phyloP scores from a whole-genome alignment of 208 protist species.

The Porcisia deanei region DNA sequence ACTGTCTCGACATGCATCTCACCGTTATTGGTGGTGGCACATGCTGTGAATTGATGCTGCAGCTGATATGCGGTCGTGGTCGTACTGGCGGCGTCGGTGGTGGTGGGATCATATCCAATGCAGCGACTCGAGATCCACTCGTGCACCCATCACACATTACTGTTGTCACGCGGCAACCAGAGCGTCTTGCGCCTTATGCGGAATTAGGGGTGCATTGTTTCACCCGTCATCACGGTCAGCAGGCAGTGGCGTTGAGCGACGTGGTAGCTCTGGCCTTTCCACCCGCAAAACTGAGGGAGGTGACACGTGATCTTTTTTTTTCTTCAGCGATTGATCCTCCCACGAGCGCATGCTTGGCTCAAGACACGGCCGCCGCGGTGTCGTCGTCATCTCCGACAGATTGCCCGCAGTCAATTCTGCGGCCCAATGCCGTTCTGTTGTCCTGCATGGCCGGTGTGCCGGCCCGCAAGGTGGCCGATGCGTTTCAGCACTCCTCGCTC shows the following conservation, averaged over 20 bases:
- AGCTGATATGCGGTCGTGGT: slow-evolving; percentile 6
- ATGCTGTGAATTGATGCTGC: slow-evolving; percentile 37
- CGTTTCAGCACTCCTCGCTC: slow-evolving; percentile 44
- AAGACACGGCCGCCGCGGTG: not conserved
- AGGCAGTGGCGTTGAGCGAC: slow-evolving; percentile 45
- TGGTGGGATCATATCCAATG: not conserved
- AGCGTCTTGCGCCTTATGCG: slow-evolving; percentile 44
- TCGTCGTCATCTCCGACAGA: not conserved
- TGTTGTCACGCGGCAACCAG: slow-evolving; percentile 71
- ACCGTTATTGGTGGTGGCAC: slow-evolving; percentile 68
- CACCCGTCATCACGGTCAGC: slow-evolving; percentile 37
- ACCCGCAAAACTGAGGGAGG: slow-evolving; percentile 56
- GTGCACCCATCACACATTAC: slow-evolving; percentile 78
- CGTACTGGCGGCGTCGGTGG: slow-evolving; percentile 1
- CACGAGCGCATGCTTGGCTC: slow-evolving; percentile 1
- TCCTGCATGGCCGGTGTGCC: slow-evolving; percentile 60
- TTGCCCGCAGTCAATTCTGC: slow-evolving; percentile 4
- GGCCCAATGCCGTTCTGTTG: slow-evolving; percentile 53
- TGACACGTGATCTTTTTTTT: slow-evolving; percentile 44
- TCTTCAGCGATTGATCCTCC: not conserved
- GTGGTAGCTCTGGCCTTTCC: slow-evolving; percentile 70
- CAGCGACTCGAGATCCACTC: slow-evolving; percentile 19
- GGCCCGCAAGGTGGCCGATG: slow-evolving; percentile 47
- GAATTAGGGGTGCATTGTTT: slow-evolving; percentile 59
- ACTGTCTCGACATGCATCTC: slow-evolving; percentile 51